phyloP scores from a whole-genome alignment of 257 asterid genomes.

The Penstemon eatonii region DNA sequence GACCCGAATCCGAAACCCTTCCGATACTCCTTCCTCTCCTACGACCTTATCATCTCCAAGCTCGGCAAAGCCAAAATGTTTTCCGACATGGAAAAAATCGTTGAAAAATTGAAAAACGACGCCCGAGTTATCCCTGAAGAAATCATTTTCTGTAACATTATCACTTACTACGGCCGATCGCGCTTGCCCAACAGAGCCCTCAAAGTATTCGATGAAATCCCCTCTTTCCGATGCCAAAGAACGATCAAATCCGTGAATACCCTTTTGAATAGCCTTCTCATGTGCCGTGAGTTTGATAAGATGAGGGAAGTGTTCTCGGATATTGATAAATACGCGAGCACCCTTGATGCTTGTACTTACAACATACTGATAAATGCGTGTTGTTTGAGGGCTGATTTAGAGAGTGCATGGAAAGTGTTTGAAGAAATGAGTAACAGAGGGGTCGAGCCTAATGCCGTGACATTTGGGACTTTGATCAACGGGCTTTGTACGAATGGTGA shows the following conservation, averaged over 20 bases:
- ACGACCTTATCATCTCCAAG: constrained; percentile 78
- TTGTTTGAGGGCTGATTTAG: constrained; percentile 40
- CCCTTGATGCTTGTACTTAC: constrained; percentile 66
- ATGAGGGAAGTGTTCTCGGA: constrained; percentile 40
- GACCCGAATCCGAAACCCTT: constrained; percentile 49
- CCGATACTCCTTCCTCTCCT: constrained; percentile 62
- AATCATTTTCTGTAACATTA: constrained; percentile 63
- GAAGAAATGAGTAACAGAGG: constrained; percentile 66
- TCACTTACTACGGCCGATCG: constrained; percentile 59
- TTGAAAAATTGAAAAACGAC: constrained; percentile 48
- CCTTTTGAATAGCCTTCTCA: constrained; percentile 50
- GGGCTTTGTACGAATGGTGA: constrained; percentile 48
- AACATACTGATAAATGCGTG: constrained; percentile 58
- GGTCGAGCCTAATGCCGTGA: constrained; percentile 57
- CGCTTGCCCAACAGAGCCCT: constrained; percentile 58
- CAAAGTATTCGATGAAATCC: constrained; percentile 55
- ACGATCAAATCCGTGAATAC: constrained; percentile 67
- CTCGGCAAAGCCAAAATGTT: constrained; percentile 78
- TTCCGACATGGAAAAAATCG: constrained; percentile 55
- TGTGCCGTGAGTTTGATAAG: constrained; percentile 52
- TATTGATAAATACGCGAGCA: constrained; percentile 36
- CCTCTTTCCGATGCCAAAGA: constrained; percentile 53
- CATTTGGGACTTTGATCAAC: constrained; percentile 70
- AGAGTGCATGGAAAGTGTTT: constrained; percentile 48
- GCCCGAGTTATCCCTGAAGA: constrained; percentile 56